A percentile compares a stretch with the other conserved stretches of the same genome.
Evolutionary conservation across 352 stramenopile species (phyloP).

Genomic region (Blastocystis sp.): DNA sequence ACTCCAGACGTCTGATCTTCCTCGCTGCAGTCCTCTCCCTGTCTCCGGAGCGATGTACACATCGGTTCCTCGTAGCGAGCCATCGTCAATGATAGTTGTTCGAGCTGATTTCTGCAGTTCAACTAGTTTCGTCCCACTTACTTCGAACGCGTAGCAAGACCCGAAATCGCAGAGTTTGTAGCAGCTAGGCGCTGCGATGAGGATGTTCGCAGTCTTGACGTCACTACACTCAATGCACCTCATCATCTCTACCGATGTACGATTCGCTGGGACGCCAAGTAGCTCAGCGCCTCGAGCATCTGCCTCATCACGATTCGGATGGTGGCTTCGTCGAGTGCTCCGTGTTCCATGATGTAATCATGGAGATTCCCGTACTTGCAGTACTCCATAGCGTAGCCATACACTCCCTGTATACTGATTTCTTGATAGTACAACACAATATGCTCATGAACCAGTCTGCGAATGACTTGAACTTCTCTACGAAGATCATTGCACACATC

Average conservation of each 20-base stretch:
- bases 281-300: not conserved
- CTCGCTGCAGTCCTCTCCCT: not conserved
- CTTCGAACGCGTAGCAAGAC: not conserved
- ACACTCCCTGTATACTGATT: not conserved
- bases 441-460: not conserved
- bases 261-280: not conserved
- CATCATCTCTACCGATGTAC: not conserved
- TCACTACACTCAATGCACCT: not conserved
- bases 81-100: constrained; percentile 16
- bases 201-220: constrained; percentile 45
- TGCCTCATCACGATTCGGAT: not conserved
- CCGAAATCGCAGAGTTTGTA: constrained; percentile 44
- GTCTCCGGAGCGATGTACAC: constrained; percentile 3
- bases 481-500: not conserved
- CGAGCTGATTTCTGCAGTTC: not conserved
- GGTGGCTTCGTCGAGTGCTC: not conserved
- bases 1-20: constrained; percentile 35
- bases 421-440: constrained; percentile 38
- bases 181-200: not conserved
- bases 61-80: not conserved
- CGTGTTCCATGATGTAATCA: not conserved
- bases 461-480: not conserved
- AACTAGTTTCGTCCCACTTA: not conserved
- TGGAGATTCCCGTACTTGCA: not conserved
- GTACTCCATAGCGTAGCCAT: constrained; percentile 26